Conservation (phyloP, 1,284 basidiomycete genomes). For the Cutaneotrichosporon cyanovorans region DNA sequence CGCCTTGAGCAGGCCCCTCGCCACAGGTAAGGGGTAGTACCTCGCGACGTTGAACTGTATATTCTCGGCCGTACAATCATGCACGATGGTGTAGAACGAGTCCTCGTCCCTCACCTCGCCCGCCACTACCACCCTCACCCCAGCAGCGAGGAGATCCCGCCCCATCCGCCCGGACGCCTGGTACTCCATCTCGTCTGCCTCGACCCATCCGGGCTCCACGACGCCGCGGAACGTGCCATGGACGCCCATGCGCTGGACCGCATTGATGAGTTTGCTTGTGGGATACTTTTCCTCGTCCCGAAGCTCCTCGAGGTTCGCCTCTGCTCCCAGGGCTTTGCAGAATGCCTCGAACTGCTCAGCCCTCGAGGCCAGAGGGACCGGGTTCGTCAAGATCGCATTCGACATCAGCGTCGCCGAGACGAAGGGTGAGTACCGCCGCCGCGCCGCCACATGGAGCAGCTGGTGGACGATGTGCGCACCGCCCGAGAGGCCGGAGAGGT, state of each 20-base stretch:
- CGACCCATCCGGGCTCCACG: constrained; percentile 53
- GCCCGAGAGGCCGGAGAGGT: constrained; percentile 61
- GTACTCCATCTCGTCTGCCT: constrained; percentile 56
- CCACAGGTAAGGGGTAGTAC: constrained; percentile 54
- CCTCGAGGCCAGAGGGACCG: constrained; percentile 51
- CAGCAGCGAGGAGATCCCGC: constrained; percentile 52
- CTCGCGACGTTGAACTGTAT: constrained; percentile 55
- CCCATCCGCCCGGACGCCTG: constrained; percentile 60
- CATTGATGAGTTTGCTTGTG: constrained; percentile 50
- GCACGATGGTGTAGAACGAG: constrained; percentile 62
- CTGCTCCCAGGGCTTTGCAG: constrained; percentile 53
- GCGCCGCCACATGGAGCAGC: constrained; percentile 60
- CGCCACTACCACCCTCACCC: constrained; percentile 56
- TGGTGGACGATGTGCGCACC: constrained; percentile 70
- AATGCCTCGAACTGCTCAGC: constrained; percentile 58
- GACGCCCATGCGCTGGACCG: constrained; percentile 50
- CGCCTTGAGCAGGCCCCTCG: constrained; percentile 48
- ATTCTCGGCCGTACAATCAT: constrained; percentile 52
- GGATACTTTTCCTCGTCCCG: constrained; percentile 51
- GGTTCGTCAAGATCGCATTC: constrained; percentile 57
- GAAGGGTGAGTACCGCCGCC: constrained; percentile 57
- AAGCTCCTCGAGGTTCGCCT: constrained; percentile 52
- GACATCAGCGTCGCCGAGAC: constrained; percentile 60
- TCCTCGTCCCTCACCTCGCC: constrained; percentile 60
- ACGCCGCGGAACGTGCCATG: constrained; percentile 63